A percentile compares a stretch with the other conserved stretches of the same genome.
Evolutionary conservation across 108 stramenopile species (phyloP).

Genomic region (Cafeteria roenbergensis): DNA sequence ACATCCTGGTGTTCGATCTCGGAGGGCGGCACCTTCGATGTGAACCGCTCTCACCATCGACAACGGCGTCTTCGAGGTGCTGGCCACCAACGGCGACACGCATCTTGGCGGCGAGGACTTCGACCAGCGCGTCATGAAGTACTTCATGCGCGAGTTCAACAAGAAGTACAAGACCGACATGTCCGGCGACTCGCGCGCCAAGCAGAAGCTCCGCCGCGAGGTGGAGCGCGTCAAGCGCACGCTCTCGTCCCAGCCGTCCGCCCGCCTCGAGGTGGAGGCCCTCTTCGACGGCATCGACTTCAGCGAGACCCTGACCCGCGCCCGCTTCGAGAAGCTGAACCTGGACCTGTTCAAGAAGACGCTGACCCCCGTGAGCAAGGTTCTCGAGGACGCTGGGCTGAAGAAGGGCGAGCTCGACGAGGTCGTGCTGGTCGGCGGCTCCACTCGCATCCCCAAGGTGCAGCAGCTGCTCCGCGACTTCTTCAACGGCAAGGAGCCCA

Average conservation of each 20-base stretch:
- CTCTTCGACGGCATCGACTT: slow-evolving; percentile 65
- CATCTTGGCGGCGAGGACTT: slow-evolving; percentile 78
- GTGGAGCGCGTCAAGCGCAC: slow-evolving; percentile 76
- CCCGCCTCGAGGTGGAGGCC: slow-evolving; percentile 69
- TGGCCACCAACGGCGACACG: slow-evolving; percentile 71
- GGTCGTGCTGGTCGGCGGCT: slow-evolving; percentile 90
- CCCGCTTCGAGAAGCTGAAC: slow-evolving; percentile 93
- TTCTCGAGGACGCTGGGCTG: slow-evolving; percentile 74
- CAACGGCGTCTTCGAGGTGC: slow-evolving; percentile 64
- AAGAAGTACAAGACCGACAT: slow-evolving; percentile 50
- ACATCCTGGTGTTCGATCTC: slow-evolving; percentile 67
- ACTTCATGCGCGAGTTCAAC: slow-evolving; percentile 59
- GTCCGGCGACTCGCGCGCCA: slow-evolving; percentile 51
- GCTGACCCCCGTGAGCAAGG: slow-evolving; percentile 66
- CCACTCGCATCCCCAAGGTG: slow-evolving; percentile 88
- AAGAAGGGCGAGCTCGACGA: slow-evolving; percentile 75
- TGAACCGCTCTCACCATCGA: slow-evolving; percentile 49
- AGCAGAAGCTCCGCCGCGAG: slow-evolving; percentile 69
- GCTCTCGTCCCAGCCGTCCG: slow-evolving; percentile 57
- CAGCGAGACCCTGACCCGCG: slow-evolving; percentile 72
- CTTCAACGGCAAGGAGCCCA: slow-evolving; percentile 84
- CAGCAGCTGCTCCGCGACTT: slow-evolving; percentile 74
- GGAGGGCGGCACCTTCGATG: slow-evolving; percentile 66
- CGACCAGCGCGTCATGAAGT: slow-evolving; percentile 74
- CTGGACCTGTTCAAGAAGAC: slow-evolving; percentile 90